phyloP scores from a whole-genome alignment of 305 asterid species.

The Ruellia speciosa region DNA sequence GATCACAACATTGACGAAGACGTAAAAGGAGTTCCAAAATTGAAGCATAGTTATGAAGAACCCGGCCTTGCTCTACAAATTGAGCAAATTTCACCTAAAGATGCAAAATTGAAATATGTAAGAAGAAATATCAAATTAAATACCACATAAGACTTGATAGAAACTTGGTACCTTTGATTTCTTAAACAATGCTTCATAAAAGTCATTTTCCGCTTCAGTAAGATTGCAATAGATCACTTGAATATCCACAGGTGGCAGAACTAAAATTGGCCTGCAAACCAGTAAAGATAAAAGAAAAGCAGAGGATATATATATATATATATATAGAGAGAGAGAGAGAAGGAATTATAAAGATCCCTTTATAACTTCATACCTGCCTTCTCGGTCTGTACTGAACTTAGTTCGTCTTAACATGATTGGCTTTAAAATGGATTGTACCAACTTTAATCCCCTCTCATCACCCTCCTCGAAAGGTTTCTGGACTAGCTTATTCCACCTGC shows the following conservation, averaged over 20 bases:
- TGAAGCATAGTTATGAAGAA: slow-evolving; percentile 97
- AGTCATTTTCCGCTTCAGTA: slow-evolving; percentile 81
- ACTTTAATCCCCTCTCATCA: slow-evolving; percentile 78
- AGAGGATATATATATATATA: background rate
- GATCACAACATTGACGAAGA: slow-evolving; percentile 99
- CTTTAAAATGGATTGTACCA: slow-evolving; percentile 76
- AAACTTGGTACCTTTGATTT: slow-evolving; percentile 66
- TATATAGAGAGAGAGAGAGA: background rate
- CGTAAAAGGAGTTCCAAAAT: slow-evolving; percentile 93
- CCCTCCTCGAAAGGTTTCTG: slow-evolving; percentile 99
- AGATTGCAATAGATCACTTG: slow-evolving; percentile 81
- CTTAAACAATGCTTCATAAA: slow-evolving; percentile 86
- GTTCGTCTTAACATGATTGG: slow-evolving; percentile 96
- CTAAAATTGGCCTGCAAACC: slow-evolving; percentile 71
- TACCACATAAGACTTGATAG: slow-evolving; percentile 11
- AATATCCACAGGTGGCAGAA: slow-evolving; percentile 87
- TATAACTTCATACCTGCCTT: slow-evolving; percentile 66
- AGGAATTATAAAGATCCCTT: background rate
- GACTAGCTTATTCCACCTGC: slow-evolving; percentile 92
- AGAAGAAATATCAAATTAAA: slow-evolving; percentile 14
- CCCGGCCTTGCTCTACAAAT: slow-evolving; percentile 97
- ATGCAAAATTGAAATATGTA: slow-evolving; percentile 21
- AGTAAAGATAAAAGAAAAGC: slow-evolving; percentile 8
- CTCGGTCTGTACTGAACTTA: slow-evolving; percentile 74
- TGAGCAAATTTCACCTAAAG: slow-evolving; percentile 82